These are phyloP conservation scores for Furculomyces boomerangus DNA, from an alignment of 371 early-diverging fungal species.

Conservation along the genomic window DNA sequence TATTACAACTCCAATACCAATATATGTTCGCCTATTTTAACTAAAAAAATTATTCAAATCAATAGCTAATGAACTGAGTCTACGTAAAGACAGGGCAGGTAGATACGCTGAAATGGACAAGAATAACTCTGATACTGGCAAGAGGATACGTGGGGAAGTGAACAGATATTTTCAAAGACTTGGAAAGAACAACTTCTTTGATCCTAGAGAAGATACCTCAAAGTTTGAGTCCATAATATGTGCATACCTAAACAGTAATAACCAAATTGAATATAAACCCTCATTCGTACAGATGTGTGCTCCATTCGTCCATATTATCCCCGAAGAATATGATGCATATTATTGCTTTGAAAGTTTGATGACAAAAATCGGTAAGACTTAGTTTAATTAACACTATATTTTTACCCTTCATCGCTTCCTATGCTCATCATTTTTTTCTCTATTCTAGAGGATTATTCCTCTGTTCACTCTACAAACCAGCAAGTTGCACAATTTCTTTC, in stretches of 20 bases:
- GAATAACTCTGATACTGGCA: slow-evolving; percentile 49
- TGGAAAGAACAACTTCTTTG: slow-evolving; percentile 10
- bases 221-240: slow-evolving; percentile 64
- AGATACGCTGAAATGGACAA: slow-evolving; percentile 62
- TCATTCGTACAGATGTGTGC: slow-evolving; percentile 63
- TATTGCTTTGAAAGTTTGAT: slow-evolving; percentile 60
- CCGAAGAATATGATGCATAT: slow-evolving; percentile 61
- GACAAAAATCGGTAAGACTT: slow-evolving; percentile 39
- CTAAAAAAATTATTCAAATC: not conserved
- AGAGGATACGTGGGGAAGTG: slow-evolving; percentile 74
- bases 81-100: slow-evolving; percentile 39
- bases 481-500: not conserved
- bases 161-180: slow-evolving; percentile 46
- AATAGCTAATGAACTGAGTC: slow-evolving; percentile 55
- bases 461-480: not conserved
- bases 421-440: no score
- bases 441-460: not conserved
- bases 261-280: slow-evolving; percentile 55
- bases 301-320: slow-evolving; percentile 57
- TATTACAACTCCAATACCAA: no score
- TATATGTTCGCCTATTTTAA: no score
- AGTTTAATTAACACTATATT: not conserved
- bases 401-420: no score
- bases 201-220: slow-evolving; percentile 17
- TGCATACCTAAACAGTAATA: slow-evolving; percentile 61